Evolutionary conservation across 495 filamentous ascomycete species (phyloP).

Genomic region (Polyplosphaeria fusca): DNA sequence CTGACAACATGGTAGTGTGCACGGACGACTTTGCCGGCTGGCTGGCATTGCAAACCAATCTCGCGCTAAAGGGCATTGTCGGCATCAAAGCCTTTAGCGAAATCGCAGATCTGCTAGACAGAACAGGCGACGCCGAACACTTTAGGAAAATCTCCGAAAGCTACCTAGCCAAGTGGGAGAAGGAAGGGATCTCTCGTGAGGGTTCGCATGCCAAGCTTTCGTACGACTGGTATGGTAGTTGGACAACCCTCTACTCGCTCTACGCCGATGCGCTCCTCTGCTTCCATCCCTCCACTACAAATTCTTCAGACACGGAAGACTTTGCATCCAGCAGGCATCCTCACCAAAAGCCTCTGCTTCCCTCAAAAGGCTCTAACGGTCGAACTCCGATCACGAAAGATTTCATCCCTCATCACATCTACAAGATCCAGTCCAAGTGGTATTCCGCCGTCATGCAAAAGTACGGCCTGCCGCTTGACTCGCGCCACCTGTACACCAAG

Average conservation of each 20-base stretch:
- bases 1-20: constrained; percentile 49
- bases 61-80: constrained; percentile 90
- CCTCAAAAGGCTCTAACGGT: constrained; percentile 9
- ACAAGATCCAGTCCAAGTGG: constrained; percentile 41
- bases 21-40: constrained; percentile 97
- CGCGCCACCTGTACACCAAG: constrained; percentile 45
- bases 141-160: constrained; percentile 63
- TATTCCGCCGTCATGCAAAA: constrained; percentile 42
- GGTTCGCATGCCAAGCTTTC: constrained; percentile 82
- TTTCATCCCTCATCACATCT: constrained; percentile 44
- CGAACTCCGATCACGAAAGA: constrained; percentile 32
- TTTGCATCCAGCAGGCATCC: background rate
- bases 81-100: constrained; percentile 93
- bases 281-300: constrained; percentile 40
- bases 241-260: constrained; percentile 67
- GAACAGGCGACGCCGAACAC: constrained; percentile 62
- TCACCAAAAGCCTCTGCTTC: constrained; percentile 30
- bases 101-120: constrained; percentile 66
- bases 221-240: constrained; percentile 92
- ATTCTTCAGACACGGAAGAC: background rate
- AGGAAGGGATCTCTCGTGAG: constrained; percentile 77
- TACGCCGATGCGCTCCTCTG: constrained; percentile 45
- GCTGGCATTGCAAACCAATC: constrained; percentile 87
- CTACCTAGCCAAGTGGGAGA: constrained; percentile 82
- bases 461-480: constrained; percentile 47